Percentiles rank a stretch among this genome's conserved stretches.
Evolutionary conservation across 1,139 yeast genomes (phyloP).

Genomic region (Scheffersomyces illinoinensis): DNA sequence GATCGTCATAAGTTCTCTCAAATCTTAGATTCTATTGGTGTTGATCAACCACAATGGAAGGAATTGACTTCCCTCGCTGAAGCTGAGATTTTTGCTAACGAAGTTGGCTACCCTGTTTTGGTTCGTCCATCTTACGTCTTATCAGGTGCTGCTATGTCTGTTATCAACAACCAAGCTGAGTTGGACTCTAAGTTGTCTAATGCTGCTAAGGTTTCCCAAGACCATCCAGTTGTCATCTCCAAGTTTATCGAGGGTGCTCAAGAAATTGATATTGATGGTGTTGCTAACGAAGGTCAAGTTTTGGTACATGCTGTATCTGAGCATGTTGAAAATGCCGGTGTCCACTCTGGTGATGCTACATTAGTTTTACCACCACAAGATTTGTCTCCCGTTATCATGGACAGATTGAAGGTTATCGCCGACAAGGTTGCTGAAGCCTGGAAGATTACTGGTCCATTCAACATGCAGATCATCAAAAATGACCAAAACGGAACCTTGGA

Average conservation of each 20-base stretch:
- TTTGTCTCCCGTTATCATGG: slow-evolving; percentile 58
- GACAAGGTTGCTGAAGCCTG: slow-evolving; percentile 92
- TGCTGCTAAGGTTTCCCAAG: slow-evolving; percentile 91
- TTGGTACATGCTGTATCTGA: slow-evolving; percentile 95
- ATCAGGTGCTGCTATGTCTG: slow-evolving; percentile 99
- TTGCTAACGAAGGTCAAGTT: slow-evolving; percentile 84
- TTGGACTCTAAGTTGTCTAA: slow-evolving; percentile 76
- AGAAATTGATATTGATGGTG: slow-evolving; percentile 97
- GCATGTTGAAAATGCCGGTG: slow-evolving; percentile 98
- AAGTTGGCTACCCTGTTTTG: slow-evolving; percentile 91
- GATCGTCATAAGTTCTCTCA: slow-evolving; percentile 97
- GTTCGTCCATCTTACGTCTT: slow-evolving; percentile 97
- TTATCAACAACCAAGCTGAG: slow-evolving; percentile 75
- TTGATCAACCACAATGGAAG: slow-evolving; percentile 98
- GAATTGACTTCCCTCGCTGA: slow-evolving; percentile 85
- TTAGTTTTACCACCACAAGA: slow-evolving; percentile 88
- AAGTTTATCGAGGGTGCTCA: slow-evolving; percentile 94
- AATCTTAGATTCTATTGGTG: slow-evolving; percentile 81
- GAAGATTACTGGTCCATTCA: slow-evolving; percentile 97
- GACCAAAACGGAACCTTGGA: slow-evolving; percentile 44
- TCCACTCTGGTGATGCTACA: slow-evolving; percentile 98
- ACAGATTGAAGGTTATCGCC: slow-evolving; percentile 74
- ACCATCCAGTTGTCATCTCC: slow-evolving; percentile 96
- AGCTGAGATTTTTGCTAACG: slow-evolving; percentile 82
- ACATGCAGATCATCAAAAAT: slow-evolving; percentile 92